These are phyloP conservation scores for Mallotus nudiflorus DNA, from an alignment of 345 rosid species.

Conservation along the genomic window DNA sequence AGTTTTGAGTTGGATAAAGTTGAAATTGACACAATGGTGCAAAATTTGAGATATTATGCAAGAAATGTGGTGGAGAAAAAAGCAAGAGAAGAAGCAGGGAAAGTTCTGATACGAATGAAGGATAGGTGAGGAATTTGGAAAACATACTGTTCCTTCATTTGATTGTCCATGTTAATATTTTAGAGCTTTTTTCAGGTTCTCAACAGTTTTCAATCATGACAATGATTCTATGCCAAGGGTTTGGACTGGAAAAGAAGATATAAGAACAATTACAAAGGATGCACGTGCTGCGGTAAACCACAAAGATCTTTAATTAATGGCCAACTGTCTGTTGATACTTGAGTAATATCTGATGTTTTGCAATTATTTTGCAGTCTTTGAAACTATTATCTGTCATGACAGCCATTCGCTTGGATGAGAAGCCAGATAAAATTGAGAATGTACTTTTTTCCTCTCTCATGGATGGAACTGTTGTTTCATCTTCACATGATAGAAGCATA, in stretches of 20 bases:
- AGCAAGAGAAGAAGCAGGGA: conserved; percentile 73
- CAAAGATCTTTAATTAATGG: conserved; percentile 14
- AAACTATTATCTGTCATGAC: conserved; percentile 60
- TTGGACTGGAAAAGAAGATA: conserved; percentile 81
- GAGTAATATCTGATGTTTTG: conserved; percentile 25
- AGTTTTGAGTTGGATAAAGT: conserved; percentile 59
- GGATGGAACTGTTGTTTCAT: conserved; percentile 45
- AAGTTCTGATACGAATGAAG: conserved; percentile 71
- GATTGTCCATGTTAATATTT: conserved; percentile 12
- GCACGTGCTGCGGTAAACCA: conserved; percentile 61
- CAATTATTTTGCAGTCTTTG: conserved; percentile 48
- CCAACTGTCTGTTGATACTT: neutral
- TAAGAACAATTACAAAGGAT: conserved; percentile 57
- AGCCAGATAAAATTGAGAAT: conserved; percentile 55
- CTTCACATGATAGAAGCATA: conserved; percentile 47
- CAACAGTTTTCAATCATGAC: conserved; percentile 64
- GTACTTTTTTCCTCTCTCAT: conserved; percentile 55
- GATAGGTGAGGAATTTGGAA: conserved; percentile 45
- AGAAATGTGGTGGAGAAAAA: conserved; percentile 62
- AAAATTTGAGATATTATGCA: conserved; percentile 49
- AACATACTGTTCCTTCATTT: neutral
- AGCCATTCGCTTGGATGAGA: conserved; percentile 70
- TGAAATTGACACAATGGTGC: conserved; percentile 43
- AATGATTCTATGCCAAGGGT: conserved; percentile 67
- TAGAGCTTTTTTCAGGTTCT: conserved; percentile 51